Conservation (phyloP, 768 basidiomycete species). For the Termitomyces heimii region DNA sequence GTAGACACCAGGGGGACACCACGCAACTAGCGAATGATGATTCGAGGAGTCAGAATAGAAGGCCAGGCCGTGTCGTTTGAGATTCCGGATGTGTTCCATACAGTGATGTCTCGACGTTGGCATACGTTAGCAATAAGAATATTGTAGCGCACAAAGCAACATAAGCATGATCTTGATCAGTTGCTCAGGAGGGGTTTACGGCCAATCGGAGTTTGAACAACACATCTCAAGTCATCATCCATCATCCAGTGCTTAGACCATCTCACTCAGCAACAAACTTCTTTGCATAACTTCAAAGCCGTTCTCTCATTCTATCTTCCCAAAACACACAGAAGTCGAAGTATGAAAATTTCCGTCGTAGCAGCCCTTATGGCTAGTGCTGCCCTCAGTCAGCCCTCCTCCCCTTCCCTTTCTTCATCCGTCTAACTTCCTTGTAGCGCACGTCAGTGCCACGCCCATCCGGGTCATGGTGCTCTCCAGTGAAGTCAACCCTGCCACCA, state of each 20-base stretch:
- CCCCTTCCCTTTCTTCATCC: not conserved
- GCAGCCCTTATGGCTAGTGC: constrained; percentile 30
- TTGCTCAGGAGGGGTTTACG: not conserved
- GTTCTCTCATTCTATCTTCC: not conserved
- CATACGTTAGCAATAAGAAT: not conserved
- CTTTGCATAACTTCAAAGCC: not conserved
- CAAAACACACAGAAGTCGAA: not conserved
- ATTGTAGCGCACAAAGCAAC: not conserved
- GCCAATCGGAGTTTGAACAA: not conserved
- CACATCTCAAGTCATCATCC: not conserved
- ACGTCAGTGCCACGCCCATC: constrained; percentile 46
- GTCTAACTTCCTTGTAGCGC: constrained; percentile 14
- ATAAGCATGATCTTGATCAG: not conserved
- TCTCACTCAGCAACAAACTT: not conserved
- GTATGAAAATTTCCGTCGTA: constrained; percentile 13
- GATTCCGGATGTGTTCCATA: no score
- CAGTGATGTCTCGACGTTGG: not conserved
- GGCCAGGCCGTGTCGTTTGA: not conserved
- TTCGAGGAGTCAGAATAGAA: not conserved
- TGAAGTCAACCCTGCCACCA: not conserved
- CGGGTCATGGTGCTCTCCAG: constrained; percentile 31
- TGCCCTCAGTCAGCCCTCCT: constrained; percentile 24
- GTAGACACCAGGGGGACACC: not conserved
- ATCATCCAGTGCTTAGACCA: no score
- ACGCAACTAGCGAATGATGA: not conserved